These are phyloP conservation scores for Lactarius sanguifluus DNA, from an alignment of 768 basidiomycete genomes.

Conservation along the genomic window DNA sequence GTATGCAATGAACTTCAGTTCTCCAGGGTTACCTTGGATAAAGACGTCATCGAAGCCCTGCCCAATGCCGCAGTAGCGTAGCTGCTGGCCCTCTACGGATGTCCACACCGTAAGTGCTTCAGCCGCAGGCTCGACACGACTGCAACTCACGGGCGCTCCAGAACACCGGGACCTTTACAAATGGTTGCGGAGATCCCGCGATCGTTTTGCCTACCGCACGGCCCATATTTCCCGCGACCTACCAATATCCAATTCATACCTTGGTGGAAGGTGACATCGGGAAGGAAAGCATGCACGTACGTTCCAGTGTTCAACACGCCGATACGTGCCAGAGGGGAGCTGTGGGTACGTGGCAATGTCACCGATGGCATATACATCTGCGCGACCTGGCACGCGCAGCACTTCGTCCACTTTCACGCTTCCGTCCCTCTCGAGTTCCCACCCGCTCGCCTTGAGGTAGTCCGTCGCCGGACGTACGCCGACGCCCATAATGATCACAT, in stretches of 20 bases:
- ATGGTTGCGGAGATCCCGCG: conserved; percentile 52
- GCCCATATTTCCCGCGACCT: conserved; percentile 86
- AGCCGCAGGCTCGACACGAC: conserved; percentile 4
- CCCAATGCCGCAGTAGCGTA: conserved; percentile 81
- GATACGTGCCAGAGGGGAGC: conserved; percentile 46
- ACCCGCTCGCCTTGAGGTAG: conserved; percentile 70
- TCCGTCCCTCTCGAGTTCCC: conserved; percentile 71
- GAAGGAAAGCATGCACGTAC: conserved; percentile 39
- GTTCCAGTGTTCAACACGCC: conserved; percentile 90
- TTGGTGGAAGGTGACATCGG: not conserved
- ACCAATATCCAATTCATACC: not conserved
- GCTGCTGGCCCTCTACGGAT: conserved; percentile 70
- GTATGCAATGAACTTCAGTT: conserved; percentile 86
- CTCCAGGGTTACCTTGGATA: conserved; percentile 70
- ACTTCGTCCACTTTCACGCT: conserved; percentile 77
- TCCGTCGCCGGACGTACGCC: conserved; percentile 83
- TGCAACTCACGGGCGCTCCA: conserved; percentile 77
- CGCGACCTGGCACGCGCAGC: conserved; percentile 54
- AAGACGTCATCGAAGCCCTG: conserved; percentile 71
- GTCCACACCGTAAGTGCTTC: not conserved
- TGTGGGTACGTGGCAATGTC: conserved; percentile 84
- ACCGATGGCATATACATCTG: conserved; percentile 70
- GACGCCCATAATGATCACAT: conserved; percentile 82
- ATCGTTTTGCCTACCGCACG: conserved; percentile 81
- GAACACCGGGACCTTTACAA: conserved; percentile 79